Evolutionary conservation across 2,329 filamentous ascomycete genomes (phyloP), one percentile per base, ranked within the genome.

Genomic region (Aspergillus neoniger): DNA sequence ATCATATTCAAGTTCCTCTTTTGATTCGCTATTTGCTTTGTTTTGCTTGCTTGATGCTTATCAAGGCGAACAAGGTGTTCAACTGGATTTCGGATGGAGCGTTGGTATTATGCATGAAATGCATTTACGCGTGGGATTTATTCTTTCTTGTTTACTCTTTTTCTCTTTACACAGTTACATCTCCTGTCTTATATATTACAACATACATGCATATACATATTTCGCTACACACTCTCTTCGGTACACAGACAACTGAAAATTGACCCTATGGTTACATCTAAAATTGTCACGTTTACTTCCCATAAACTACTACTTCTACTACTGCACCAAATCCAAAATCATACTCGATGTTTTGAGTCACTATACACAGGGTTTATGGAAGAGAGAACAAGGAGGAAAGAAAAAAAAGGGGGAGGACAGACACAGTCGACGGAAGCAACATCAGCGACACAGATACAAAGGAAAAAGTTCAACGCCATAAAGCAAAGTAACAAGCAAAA

Each of bases 391-490:
- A 67, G 52, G 32, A 56, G 62, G 63, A 56, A 64, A 61, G 65
- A 66, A 66, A 59, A 70, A 66, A 70, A 66, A 69, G 62, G 65
- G 59, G 60, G 17, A 44, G 47, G 36, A 44, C 19, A 30, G 7
- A 47, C 17, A 57, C 32, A 43, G 23, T 55, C 15, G 49, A 39
- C 14, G 28, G 48, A 50, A 32, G 43, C 9, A 43, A 17, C 23
- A 15, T 30, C 30, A 49, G n/a, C 25, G 54, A 60, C 58, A 58
- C 59, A 52, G 49, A 48, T 57, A 60, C 68, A 65, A 64, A 62
- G 69, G 68, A 74, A 53, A 52, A 69, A 67, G 65, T 61, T 68
- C 68, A 76, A 76, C 73, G 74, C 74, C 72, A 72, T 72, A 12
- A 66, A 67, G 62, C 69, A 68, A 65, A 66, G 63, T 32, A 32